Percentiles rank a stretch among this genome's conserved stretches.
Evolutionary conservation across 495 filamentous ascomycete genomes (phyloP).

Genomic region (Penicillium cataractarum): DNA sequence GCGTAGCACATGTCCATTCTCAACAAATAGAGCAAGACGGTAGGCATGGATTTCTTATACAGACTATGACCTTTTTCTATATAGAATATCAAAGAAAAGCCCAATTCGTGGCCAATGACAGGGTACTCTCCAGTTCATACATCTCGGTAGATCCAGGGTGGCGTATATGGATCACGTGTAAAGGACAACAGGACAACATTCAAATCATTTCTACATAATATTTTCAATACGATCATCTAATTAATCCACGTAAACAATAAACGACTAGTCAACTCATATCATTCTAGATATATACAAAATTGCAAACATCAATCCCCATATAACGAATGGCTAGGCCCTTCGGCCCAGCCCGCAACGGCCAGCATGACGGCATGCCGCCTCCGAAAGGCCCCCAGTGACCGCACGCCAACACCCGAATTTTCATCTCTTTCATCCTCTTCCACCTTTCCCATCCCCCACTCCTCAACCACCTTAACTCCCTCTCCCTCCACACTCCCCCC

Average conservation of each 20-base stretch:
- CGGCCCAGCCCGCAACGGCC: constrained; percentile 7
- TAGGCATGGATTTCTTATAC: too few species aligned
- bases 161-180: not conserved
- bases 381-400: constrained; percentile 6
- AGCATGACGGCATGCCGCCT: constrained; percentile 39
- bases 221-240: not conserved
- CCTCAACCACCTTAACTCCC: constrained; percentile 32
- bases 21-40: too few species aligned
- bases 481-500: constrained; percentile 40
- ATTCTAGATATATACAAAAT: not conserved
- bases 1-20: too few species aligned
- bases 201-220: not conserved
- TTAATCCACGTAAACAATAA: not conserved
- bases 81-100: too few species aligned
- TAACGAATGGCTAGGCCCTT: constrained; percentile 9
- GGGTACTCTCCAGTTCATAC: not conserved
- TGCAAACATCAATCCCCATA: not conserved
- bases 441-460: constrained; percentile 27
- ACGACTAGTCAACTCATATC: not conserved
- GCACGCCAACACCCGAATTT: constrained; percentile 34
- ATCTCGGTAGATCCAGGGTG: not conserved
- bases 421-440: constrained; percentile 35
- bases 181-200: not conserved
- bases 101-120: not conserved
- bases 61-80: too few species aligned